phyloP scores from a whole-genome alignment of 352 stramenopile genomes.

The Phytophthora hibernalis region DNA sequence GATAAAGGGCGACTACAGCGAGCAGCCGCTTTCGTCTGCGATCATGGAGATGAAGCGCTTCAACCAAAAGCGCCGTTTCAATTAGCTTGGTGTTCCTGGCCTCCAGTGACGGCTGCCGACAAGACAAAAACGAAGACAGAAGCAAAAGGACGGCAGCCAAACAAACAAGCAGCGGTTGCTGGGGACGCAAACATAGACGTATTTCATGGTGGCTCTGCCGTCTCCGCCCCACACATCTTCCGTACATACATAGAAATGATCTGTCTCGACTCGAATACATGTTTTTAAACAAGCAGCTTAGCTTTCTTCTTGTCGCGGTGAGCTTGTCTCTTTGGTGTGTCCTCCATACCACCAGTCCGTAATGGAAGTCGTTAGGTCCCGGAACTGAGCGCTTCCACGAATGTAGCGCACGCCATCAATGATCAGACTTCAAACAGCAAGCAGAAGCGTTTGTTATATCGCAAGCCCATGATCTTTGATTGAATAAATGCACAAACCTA shows the following conservation, averaged over 20 bases:
- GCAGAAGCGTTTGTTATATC: slow-evolving; percentile 20
- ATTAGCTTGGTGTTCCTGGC: slow-evolving; percentile 49
- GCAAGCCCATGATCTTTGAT: not conserved
- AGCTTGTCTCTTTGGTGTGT: slow-evolving; percentile 10
- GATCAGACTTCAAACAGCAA: slow-evolving; percentile 45
- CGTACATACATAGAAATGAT: slow-evolving; percentile 51
- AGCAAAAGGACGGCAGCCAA: slow-evolving; percentile 25
- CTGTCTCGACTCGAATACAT: slow-evolving; percentile 45
- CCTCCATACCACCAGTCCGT: slow-evolving; percentile 52
- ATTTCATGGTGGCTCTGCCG: slow-evolving; percentile 44
- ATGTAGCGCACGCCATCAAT: slow-evolving; percentile 65
- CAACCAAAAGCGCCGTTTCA: slow-evolving; percentile 90
- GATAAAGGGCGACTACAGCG: slow-evolving; percentile 87
- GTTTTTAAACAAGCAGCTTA: slow-evolving; percentile 33
- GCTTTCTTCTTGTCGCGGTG: slow-evolving; percentile 1
- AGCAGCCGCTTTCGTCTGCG: slow-evolving; percentile 81
- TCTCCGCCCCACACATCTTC: slow-evolving; percentile 33
- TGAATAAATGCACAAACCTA: slow-evolving; percentile 32
- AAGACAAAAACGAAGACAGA: slow-evolving; percentile 33
- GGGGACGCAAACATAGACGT: slow-evolving; percentile 50
- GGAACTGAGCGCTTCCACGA: slow-evolving; percentile 57
- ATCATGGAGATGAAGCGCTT: slow-evolving; percentile 91
- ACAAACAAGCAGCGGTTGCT: slow-evolving; percentile 39
- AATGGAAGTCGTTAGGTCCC: slow-evolving; percentile 52
- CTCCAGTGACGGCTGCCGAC: slow-evolving; percentile 30